These are phyloP conservation scores for Trichosanthes truncata DNA, from an alignment of 306 rosid genomes.

Conservation along the genomic window DNA sequence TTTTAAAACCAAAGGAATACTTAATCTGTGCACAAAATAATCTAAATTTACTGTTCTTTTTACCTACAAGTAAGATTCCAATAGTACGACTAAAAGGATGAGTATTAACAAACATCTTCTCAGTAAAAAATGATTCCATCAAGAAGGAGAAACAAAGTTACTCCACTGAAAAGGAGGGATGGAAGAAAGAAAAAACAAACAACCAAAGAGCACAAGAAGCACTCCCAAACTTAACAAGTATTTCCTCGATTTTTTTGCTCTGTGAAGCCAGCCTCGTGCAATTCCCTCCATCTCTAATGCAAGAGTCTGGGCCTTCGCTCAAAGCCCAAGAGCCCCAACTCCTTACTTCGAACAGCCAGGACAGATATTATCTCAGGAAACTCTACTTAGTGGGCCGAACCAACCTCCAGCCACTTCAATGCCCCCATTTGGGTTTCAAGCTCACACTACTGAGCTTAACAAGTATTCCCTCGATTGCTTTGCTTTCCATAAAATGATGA, in stretches of 20 bases:
- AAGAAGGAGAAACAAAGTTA: background rate
- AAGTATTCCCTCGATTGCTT: background rate
- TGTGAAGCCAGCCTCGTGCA: too few species aligned
- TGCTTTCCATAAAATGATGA: background rate
- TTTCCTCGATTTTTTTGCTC: background rate
- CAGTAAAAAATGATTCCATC: background rate
- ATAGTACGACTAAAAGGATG: background rate
- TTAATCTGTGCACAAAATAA: background rate
- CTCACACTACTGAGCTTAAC: too few species aligned
- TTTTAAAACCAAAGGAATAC: background rate
- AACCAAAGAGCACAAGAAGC: background rate
- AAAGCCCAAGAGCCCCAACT: too few species aligned
- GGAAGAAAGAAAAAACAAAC: background rate
- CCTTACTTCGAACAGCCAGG: too few species aligned
- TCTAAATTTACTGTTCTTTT: background rate
- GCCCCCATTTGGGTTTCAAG: too few species aligned
- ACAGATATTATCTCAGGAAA: too few species aligned
- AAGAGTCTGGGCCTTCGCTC: too few species aligned
- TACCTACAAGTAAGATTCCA: background rate
- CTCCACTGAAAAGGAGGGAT: background rate
- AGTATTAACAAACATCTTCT: background rate
- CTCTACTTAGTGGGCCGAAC: too few species aligned
- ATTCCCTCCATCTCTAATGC: too few species aligned
- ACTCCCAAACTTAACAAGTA: background rate
- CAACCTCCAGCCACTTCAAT: too few species aligned